Evolutionary conservation across 73 alveolate species (phyloP).

Genomic region (Paramecium sonneborni): DNA sequence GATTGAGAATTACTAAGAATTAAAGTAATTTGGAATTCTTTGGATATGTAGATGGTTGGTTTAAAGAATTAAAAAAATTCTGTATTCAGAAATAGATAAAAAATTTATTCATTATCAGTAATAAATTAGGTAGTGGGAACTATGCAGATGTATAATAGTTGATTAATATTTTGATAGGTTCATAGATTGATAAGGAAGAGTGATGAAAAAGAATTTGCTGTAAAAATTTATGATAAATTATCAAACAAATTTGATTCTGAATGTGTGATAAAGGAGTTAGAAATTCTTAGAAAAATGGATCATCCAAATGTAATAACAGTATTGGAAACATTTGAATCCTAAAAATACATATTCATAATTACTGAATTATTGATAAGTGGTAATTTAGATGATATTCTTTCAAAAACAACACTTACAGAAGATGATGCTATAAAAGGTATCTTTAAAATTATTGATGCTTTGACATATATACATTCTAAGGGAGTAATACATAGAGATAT

Average conservation of each 20-base stretch:
- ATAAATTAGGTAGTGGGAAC: constrained; percentile 16
- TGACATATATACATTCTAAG: constrained; percentile 26
- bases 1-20: not conserved
- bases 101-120: not conserved
- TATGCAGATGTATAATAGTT: not conserved
- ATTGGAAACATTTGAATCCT: not conserved
- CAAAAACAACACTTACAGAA: not conserved
- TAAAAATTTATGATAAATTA: not conserved
- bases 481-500: constrained; percentile 66
- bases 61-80: not conserved
- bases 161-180: not conserved
- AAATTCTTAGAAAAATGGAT: constrained; percentile 3
- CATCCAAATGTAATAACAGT: constrained; percentile 34
- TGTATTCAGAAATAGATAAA: not conserved
- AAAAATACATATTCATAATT: not conserved
- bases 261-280: not conserved
- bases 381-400: not conserved
- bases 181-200: not conserved
- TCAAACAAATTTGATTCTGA: not conserved
- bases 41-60: constrained; percentile 21
- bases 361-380: not conserved
- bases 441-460: not conserved
- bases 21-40: not conserved
- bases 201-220: constrained; percentile 12
- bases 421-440: constrained; percentile 10